Base-by-base conservation (phyloP, 768 basidiomycete species). In the Termitomyces sp. region DNA sequence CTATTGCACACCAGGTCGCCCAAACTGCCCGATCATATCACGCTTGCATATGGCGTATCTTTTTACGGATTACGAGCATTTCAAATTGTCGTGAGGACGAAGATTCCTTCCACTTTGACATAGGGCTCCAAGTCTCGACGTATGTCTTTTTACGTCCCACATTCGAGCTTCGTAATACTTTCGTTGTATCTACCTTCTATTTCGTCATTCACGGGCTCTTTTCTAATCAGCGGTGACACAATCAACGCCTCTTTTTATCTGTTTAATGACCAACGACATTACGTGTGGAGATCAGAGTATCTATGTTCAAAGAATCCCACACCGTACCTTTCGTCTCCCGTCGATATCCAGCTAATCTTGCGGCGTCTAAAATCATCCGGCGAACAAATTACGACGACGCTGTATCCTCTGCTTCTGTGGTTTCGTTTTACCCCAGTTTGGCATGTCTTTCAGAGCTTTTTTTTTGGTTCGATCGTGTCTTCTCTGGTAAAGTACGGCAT, bases 141-240 rank as follows among this genome's bases (percentile, higher is more conserved):
- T 46, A 36, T 32, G 36, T 47, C 53, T 39, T 30, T 26, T 61
- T 61, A 61, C 60, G 60, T 61, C 43, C 55, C 24, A 40, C 47
- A 24, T 32, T n/a, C 53, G 26, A 60, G 26, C 39, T 30, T 48
- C 27, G 43, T 42, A 44, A 33, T 30, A 30, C 44, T n/a, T 57
- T 42, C 24, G 18, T 39, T 55, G 22, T 18, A 34, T 36, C 32
- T 32, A 50, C 45, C 52, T 58, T 53, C 57, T 27, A 30, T 58
- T 30, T 57, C 56, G 53, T 52, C 46, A 48, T 54, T 57, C 48
- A 61, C 56, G 60, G 60, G 40, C 53, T 61, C n/a, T 55, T 58
- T 55, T 58, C 53, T 61, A 37, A 39, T 55, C 47, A 61, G 53
- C 60, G 60, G 56, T 52, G 37, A 52, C 37, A 39, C n/a, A 20